These are phyloP conservation scores for Mycena metata DNA, from an alignment of 768 basidiomycete genomes.

Conservation along the genomic window DNA sequence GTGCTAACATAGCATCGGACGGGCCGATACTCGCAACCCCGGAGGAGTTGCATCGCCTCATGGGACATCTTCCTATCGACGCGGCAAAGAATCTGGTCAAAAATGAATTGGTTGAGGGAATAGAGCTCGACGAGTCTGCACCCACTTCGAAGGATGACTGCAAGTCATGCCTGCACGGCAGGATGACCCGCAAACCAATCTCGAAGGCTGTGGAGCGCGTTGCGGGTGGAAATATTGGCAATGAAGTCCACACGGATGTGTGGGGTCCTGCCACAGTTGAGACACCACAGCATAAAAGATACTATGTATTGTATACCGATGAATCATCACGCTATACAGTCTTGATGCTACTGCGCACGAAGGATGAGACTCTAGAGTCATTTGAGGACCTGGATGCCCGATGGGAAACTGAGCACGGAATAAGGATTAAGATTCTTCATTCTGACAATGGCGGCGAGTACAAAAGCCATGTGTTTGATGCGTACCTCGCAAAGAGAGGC, in stretches of 20 bases:
- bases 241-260: constrained; percentile 51
- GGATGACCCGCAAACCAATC: constrained; percentile 44
- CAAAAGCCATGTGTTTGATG: constrained; percentile 38
- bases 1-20: no score
- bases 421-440: constrained; percentile 43
- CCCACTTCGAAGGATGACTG: constrained; percentile 39
- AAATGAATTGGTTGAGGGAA: constrained; percentile 42
- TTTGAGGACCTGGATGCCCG: constrained; percentile 43
- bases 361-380: constrained; percentile 43
- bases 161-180: constrained; percentile 47
- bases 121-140: constrained; percentile 41
- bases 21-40: no score
- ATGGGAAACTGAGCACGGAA: constrained; percentile 40
- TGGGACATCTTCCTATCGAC: no score
- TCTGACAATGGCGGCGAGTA: constrained; percentile 49
- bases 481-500: constrained; percentile 37
- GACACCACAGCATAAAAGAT: constrained; percentile 40
- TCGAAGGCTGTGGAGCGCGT: constrained; percentile 38
- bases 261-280: constrained; percentile 50
- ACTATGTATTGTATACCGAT: constrained; percentile 52
- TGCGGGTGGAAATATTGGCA: constrained; percentile 41
- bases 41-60: no score
- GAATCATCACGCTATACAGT: constrained; percentile 44
- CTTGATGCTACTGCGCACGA: constrained; percentile 44
- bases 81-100: constrained; percentile 41